Percentiles rank a stretch among this genome's conserved stretches.
Evolutionary conservation across 2,329 filamentous ascomycete species (phyloP).

Genomic region (Amesomyces nigricolor): DNA sequence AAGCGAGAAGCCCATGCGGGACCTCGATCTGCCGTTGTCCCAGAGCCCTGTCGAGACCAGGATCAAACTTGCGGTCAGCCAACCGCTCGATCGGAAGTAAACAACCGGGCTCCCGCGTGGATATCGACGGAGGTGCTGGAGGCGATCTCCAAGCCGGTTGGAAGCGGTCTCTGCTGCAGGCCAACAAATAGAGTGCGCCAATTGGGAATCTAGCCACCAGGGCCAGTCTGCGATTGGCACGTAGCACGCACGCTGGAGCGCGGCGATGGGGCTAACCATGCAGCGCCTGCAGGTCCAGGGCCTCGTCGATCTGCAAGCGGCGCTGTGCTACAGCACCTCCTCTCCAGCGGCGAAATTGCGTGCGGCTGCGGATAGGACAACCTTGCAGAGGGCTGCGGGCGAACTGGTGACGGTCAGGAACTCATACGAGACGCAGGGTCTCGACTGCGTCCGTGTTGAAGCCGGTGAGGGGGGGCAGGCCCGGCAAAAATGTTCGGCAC

Average conservation of each 20-base stretch:
- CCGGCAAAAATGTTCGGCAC: not conserved
- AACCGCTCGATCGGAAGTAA: conserved; percentile 17
- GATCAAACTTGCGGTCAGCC: conserved; percentile 26
- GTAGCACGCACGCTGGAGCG: conserved; percentile 8
- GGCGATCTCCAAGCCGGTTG: conserved; percentile 12
- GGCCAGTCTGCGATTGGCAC: conserved; percentile 21
- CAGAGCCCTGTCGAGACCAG: conserved; percentile 7
- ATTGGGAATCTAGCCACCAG: conserved; percentile 14
- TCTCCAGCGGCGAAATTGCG: conserved; percentile 1
- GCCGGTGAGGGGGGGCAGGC: too few species aligned
- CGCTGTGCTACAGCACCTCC: not conserved
- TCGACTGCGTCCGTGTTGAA: not conserved
- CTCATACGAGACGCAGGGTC: not conserved
- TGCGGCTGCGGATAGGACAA: not conserved
- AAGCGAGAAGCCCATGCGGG: conserved; percentile 1
- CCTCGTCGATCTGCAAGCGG: conserved; percentile 10
- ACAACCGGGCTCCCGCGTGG: conserved; percentile 20
- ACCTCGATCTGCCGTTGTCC: conserved; percentile 13
- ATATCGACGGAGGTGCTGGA: conserved; percentile 12
- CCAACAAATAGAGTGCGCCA: conserved; percentile 18
- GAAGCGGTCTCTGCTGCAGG: conserved; percentile 11
- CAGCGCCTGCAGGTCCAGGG: conserved; percentile 17
- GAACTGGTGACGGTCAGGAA: not conserved
- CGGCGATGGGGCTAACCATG: conserved; percentile 5
- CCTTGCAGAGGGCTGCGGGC: not conserved